Evolutionary conservation across 345 rosid genomes (phyloP).

Genomic region (Salix dunnii): DNA sequence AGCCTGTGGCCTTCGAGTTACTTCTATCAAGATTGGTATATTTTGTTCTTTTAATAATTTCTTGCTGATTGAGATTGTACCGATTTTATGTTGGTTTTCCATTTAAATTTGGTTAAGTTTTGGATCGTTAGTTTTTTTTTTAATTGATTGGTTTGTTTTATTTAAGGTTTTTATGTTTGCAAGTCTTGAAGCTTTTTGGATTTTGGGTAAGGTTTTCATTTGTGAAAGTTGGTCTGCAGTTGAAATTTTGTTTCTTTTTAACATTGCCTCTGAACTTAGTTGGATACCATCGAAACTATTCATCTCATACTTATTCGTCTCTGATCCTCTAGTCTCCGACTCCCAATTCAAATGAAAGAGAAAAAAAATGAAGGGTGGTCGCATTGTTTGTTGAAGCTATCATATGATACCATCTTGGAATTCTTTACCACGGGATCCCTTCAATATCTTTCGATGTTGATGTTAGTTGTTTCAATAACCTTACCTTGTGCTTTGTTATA

Average conservation of each 20-base stretch:
- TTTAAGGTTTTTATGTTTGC: neutral
- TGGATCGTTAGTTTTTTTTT: neutral
- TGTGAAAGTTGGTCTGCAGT: neutral
- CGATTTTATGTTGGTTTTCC: neutral
- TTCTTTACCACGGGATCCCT: neutral
- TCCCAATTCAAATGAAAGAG: slow-evolving; percentile 10
- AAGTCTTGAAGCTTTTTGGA: neutral
- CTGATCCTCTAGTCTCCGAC: neutral
- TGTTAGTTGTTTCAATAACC: neutral
- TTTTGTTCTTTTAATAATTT: neutral
- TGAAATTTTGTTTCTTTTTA: neutral
- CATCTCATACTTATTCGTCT: slow-evolving; percentile 1
- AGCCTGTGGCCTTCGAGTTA: slow-evolving; percentile 31
- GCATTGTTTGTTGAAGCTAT: neutral
- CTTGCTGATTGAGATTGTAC: neutral
- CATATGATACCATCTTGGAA: neutral
- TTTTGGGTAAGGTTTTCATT: neutral
- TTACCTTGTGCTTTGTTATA: neutral
- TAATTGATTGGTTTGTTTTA: neutral
- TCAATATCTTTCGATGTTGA: neutral
- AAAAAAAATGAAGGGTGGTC: neutral
- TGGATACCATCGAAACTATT: neutral
- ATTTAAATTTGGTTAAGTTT: neutral
- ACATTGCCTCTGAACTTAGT: neutral
- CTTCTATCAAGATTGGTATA: slow-evolving; percentile 30